A percentile compares a stretch with the other conserved stretches of the same genome.
Evolutionary conservation across 1,284 basidiomycete species (phyloP).

Genomic region (Lentinula novae-zelandiae): DNA sequence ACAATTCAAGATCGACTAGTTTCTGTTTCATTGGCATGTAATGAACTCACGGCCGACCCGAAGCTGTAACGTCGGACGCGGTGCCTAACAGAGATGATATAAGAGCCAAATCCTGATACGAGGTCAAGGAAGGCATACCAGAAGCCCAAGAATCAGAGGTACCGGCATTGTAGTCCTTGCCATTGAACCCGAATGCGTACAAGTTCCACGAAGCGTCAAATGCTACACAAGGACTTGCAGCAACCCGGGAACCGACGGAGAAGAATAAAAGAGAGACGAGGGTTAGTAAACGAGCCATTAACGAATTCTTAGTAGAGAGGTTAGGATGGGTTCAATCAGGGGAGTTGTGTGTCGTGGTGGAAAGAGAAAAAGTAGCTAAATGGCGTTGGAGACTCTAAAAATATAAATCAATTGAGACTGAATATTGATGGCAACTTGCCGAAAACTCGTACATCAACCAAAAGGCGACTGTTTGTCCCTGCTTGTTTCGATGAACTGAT

Average conservation of each 20-base stretch:
- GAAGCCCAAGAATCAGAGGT: constrained; percentile 60
- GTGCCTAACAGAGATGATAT: constrained; percentile 18
- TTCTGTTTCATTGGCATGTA: neutral
- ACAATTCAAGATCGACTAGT: neutral
- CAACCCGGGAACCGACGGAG: constrained; percentile 34
- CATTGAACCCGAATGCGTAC: constrained; percentile 67
- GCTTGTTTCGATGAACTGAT: no score
- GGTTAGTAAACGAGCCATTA: constrained; percentile 34
- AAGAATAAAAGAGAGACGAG: constrained; percentile 57
- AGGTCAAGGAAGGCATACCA: constrained; percentile 31
- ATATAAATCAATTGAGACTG: neutral
- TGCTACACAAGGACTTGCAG: constrained; percentile 54
- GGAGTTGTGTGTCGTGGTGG: neutral
- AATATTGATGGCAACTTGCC: neutral
- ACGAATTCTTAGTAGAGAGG: neutral
- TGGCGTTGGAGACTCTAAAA: neutral
- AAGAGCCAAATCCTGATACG: neutral
- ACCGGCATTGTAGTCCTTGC: constrained; percentile 73
- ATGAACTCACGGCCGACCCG: constrained; percentile 62
- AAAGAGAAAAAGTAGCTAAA: neutral
- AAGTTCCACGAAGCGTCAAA: constrained; percentile 72
- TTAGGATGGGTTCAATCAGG: neutral
- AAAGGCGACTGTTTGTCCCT: no score
- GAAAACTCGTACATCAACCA: no score
- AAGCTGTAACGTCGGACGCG: constrained; percentile 60